Percentiles rank a stretch among this genome's conserved stretches.
Evolutionary conservation across 345 rosid species (phyloP).

Genomic region (Brassica juncea): DNA sequence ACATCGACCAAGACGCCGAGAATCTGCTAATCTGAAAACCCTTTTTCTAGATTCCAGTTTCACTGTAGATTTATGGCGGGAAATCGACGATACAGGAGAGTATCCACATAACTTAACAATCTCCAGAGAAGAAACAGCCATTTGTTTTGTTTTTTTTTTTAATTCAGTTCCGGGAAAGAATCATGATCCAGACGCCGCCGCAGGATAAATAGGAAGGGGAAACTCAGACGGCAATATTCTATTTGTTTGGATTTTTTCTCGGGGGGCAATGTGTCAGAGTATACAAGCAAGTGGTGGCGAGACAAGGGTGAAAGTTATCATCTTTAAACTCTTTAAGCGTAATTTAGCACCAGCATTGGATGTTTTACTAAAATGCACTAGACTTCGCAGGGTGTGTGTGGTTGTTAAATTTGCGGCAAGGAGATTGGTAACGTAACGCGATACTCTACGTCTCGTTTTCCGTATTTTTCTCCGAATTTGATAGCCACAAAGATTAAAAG

Average conservation of each 20-base stretch:
- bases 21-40: constrained; percentile 36
- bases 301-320: constrained; percentile 37
- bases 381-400: constrained; percentile 7
- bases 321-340: background rate
- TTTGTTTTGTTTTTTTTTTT: constrained; percentile 4
- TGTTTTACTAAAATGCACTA: background rate
- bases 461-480: background rate
- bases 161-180: constrained; percentile 28
- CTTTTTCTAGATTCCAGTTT: constrained; percentile 43
- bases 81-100: constrained; percentile 54
- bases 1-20: constrained; percentile 24
- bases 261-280: constrained; percentile 19
- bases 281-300: constrained; percentile 29
- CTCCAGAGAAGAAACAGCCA: constrained; percentile 36
- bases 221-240: constrained; percentile 10
- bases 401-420: constrained; percentile 26
- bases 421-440: constrained; percentile 32
- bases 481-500: no score
- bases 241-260: constrained; percentile 16
- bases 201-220: background rate
- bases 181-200: constrained; percentile 23
- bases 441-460: constrained; percentile 37
- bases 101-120: constrained; percentile 47
- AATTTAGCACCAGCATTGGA: background rate
- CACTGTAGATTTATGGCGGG: constrained; percentile 47